Evolutionary conservation across 164 flowering plant species (phyloP).

Genomic region (Liriodendron chinense): DNA sequence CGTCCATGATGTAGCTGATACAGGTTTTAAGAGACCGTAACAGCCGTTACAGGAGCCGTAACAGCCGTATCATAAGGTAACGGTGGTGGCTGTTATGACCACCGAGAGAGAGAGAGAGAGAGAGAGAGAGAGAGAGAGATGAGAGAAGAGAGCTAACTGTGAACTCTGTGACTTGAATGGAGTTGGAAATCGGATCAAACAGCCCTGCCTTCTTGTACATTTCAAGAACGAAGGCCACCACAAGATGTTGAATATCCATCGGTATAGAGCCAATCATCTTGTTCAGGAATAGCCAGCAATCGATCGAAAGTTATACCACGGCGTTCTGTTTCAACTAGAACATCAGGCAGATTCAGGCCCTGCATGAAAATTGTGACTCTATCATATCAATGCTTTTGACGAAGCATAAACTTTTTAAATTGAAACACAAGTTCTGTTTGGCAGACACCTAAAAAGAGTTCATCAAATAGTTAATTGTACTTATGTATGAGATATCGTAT

Average conservation of each 20-base stretch:
- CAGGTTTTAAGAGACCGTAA: too few species aligned
- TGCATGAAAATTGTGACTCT: slow-evolving; percentile 24
- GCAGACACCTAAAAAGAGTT: too few species aligned
- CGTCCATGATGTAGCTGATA: too few species aligned
- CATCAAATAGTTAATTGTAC: too few species aligned
- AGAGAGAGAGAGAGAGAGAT: too few species aligned
- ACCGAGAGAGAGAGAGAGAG: too few species aligned
- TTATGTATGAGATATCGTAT: too few species aligned
- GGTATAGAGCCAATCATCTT: slow-evolving; percentile 81
- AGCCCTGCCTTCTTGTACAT: slow-evolving; percentile 94
- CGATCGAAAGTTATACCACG: slow-evolving; percentile 76
- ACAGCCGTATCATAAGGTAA: too few species aligned
- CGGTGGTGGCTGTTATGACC: too few species aligned
- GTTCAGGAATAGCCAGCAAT: slow-evolving; percentile 84
- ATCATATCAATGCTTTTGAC: not conserved
- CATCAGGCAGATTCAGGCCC: slow-evolving; percentile 74
- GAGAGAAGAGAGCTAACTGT: slow-evolving; percentile 51
- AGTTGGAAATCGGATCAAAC: slow-evolving; percentile 59
- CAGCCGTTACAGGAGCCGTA: too few species aligned
- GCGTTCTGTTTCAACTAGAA: slow-evolving; percentile 83
- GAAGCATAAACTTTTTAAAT: too few species aligned
- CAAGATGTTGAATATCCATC: slow-evolving; percentile 96
- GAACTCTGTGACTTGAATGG: slow-evolving; percentile 90
- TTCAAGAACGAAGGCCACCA: slow-evolving; percentile 81
- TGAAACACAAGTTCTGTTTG: too few species aligned